Base-by-base conservation (phyloP, 768 basidiomycete species). In the Naematelia aurantialba region DNA sequence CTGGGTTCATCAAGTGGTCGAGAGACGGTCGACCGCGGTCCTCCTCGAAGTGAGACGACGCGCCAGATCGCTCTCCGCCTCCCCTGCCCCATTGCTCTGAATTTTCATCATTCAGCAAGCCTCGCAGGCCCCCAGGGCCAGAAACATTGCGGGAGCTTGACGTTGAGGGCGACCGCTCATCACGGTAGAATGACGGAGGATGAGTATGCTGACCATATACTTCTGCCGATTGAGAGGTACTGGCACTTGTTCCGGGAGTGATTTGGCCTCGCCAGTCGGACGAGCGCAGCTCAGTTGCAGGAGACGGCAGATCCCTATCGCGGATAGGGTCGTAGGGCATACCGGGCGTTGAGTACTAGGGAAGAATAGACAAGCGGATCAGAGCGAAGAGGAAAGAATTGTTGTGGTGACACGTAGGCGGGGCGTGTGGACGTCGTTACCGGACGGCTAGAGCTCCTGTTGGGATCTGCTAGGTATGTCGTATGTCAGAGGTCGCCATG, bases 241-340 rank as follows among this genome's bases (percentile, higher is more conserved):
- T 42, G n/a, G 50, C n/a, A 14, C 51, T 42, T 10, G 50, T 56
- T 26, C 59, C 59, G 11, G 60, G 60, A 21, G 55, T 53, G 0
- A 45, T 19, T n/a, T 48, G 26, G 5, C 29, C 25, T 2, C 26
- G 53, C 46, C 52, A 47, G 14, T 55, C 52, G 5, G 8, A 30
- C 19, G 54, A 4, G 19, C 42, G 50, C 14, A 39, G 34, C 34
- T 39, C 34, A 8, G 34, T 55, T n/a, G 69, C 63, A 13, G 73
- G 71, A 5, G 71, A 69, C 24, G 72, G 70, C 8, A 67, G 61
- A 21, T 72, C 62, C 26, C 68, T 61, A 55, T 75, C 74, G 29
- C 71, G 34, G 22, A 75, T 69, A 17, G 74, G 74, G 52, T 75
- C 74, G 64, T 75, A 75, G 13, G 66, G 64, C 74, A 75, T 75